These are phyloP conservation scores for Cyclostephanos tholiformis DNA, from an alignment of 108 stramenopile species.

Conservation along the genomic window DNA sequence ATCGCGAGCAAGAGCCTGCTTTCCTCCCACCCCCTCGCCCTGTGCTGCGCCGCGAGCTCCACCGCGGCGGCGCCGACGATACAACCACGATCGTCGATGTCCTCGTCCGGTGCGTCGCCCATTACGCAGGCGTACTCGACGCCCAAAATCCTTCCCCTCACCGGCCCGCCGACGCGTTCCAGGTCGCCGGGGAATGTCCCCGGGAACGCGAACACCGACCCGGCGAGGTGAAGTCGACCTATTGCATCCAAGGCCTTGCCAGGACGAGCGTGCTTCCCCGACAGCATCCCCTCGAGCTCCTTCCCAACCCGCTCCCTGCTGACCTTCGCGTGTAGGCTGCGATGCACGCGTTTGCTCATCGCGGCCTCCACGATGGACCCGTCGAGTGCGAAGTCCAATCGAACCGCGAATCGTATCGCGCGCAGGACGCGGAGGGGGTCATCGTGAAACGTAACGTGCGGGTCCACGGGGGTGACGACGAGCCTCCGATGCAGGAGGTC, in stretches of 20 bases:
- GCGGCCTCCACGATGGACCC: constrained; percentile 66
- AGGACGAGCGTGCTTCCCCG: constrained; percentile 71
- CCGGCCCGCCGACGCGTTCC: constrained; percentile 35
- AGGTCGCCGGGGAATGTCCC: constrained; percentile 51
- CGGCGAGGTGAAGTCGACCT: constrained; percentile 65
- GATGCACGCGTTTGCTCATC: constrained; percentile 57
- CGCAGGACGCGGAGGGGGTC: constrained; percentile 93
- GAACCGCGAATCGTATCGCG: constrained; percentile 88
- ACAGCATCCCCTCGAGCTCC: constrained; percentile 89
- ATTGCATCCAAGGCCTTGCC: constrained; percentile 68
- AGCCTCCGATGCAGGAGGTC: constrained; percentile 68
- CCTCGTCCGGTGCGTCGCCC: constrained; percentile 6
- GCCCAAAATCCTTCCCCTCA: constrained; percentile 45
- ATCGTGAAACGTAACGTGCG: constrained; percentile 84
- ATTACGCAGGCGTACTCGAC: constrained; percentile 39
- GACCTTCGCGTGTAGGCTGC: constrained; percentile 83
- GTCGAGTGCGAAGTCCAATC: constrained; percentile 73
- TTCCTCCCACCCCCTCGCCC: constrained; percentile 51
- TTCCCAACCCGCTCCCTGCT: constrained; percentile 89
- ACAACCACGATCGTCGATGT: not conserved
- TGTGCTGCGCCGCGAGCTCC: constrained; percentile 38
- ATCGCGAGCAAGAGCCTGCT: constrained; percentile 37
- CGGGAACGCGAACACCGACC: constrained; percentile 73
- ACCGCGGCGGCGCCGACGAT: constrained; percentile 30
- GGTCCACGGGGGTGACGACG: constrained; percentile 82